These are phyloP conservation scores for Osmanthus fragrans DNA, from an alignment of 257 asterid species.

Conservation along the genomic window DNA sequence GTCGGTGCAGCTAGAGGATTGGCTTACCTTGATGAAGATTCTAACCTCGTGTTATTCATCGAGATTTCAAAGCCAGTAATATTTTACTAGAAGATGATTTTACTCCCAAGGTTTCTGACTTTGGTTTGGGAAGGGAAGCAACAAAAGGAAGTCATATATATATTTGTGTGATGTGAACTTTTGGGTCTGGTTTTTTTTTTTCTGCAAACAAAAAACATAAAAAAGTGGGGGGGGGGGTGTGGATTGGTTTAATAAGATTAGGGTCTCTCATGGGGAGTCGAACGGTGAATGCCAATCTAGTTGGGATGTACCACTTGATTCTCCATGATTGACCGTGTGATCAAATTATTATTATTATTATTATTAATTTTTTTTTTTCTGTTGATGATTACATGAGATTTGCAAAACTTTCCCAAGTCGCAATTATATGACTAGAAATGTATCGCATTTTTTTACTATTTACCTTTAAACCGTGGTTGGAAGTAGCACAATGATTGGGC, in stretches of 20 bases:
- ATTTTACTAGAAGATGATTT: conserved; percentile 78
- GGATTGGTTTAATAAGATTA: no score
- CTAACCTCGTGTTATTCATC: no score
- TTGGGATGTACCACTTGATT: no score
- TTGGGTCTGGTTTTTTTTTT: conserved; percentile 62
- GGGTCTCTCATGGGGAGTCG: no score
- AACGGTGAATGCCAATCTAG: no score
- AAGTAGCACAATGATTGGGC: conserved; percentile 99
- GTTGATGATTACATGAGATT: background rate
- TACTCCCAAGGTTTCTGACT: conserved; percentile 96
- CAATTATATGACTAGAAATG: background rate
- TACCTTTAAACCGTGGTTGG: conserved; percentile 21
- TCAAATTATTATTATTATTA: no score
- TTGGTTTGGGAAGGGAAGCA: conserved; percentile 97
- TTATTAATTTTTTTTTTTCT: no score
- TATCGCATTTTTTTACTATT: background rate
- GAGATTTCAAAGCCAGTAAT: no score
- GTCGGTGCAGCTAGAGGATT: no score
- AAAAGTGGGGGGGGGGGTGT: no score
- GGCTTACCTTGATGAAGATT: no score
- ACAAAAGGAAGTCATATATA: conserved; percentile 72
- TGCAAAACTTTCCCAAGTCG: background rate
- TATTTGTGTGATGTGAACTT: conserved; percentile 98
- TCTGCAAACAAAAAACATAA: background rate
- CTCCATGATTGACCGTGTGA: no score